phyloP scores from a whole-genome alignment of 2,329 filamentous ascomycete genomes.

The Fulvia fulva region DNA sequence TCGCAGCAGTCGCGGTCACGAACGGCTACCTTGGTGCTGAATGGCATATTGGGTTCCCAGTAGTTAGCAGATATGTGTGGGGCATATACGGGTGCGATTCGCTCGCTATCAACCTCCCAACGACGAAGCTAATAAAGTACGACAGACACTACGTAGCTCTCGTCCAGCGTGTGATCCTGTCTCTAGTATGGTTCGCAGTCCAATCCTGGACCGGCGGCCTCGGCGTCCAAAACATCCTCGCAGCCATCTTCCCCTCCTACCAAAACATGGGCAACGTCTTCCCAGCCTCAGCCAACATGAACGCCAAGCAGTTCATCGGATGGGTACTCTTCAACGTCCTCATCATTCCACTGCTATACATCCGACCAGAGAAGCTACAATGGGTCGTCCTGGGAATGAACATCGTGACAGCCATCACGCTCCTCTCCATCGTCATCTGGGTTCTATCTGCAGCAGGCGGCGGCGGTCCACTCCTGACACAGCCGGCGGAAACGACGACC shows the following conservation, averaged over 20 bases:
- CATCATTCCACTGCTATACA: slow-evolving; percentile 45
- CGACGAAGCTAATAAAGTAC: not conserved
- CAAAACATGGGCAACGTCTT: slow-evolving; percentile 51
- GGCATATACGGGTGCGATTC: slow-evolving; percentile 46
- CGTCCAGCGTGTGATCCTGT: slow-evolving; percentile 51
- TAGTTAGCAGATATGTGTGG: slow-evolving; percentile 53
- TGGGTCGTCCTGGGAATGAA: slow-evolving; percentile 42
- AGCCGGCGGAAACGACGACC: slow-evolving; percentile 26
- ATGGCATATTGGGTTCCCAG: slow-evolving; percentile 53
- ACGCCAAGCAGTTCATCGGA: slow-evolving; percentile 43
- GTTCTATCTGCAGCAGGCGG: slow-evolving; percentile 54
- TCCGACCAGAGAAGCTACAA: slow-evolving; percentile 42
- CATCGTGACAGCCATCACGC: slow-evolving; percentile 47
- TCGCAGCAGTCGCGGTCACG: slow-evolving; percentile 57
- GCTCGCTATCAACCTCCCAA: not conserved
- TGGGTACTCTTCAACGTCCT: slow-evolving; percentile 44
- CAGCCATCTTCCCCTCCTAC: slow-evolving; percentile 57
- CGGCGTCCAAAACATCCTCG: slow-evolving; percentile 48
- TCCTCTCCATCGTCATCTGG: slow-evolving; percentile 53
- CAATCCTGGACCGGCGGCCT: slow-evolving; percentile 61
- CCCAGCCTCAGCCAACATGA: slow-evolving; percentile 43
- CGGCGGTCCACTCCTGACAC: slow-evolving; percentile 37
- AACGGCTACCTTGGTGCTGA: slow-evolving; percentile 42
- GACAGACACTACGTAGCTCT: slow-evolving; percentile 51
- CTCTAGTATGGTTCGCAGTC: slow-evolving; percentile 52